Evolutionary conservation across 2,329 filamentous ascomycete genomes (phyloP).

Genomic region (Talaromyces sp.): DNA sequence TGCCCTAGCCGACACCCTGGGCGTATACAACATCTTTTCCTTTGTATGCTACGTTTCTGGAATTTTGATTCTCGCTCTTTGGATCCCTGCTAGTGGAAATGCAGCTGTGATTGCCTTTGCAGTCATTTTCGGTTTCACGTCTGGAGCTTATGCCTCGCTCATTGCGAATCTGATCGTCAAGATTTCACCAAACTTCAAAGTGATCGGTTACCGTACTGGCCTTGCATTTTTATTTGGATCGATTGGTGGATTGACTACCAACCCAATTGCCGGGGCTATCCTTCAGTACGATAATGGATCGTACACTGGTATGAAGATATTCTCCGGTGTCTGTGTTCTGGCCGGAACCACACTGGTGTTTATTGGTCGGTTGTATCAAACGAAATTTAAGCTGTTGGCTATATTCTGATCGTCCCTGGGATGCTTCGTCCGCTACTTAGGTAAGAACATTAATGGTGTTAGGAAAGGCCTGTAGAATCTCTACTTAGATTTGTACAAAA

Average conservation of each 20-base stretch:
- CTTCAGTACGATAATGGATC: slow-evolving; percentile 61
- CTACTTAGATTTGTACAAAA: not conserved
- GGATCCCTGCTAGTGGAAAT: slow-evolving; percentile 51
- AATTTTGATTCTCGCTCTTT: slow-evolving; percentile 51
- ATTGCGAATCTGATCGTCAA: slow-evolving; percentile 64
- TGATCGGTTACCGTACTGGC: slow-evolving; percentile 31
- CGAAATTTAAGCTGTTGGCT: not conserved
- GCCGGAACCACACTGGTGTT: not conserved
- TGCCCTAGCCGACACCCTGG: slow-evolving; percentile 52
- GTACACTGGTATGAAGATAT: slow-evolving; percentile 38
- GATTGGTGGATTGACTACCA: slow-evolving; percentile 13
- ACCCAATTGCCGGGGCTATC: slow-evolving; percentile 49
- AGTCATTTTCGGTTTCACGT: slow-evolving; percentile 64
- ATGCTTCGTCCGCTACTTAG: not conserved
- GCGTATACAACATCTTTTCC: slow-evolving; percentile 55
- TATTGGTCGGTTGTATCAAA: not conserved
- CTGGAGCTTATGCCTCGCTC: slow-evolving; percentile 62
- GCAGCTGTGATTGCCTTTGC: slow-evolving; percentile 61
- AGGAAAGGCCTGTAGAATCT: not conserved
- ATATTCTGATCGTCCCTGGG: not conserved
- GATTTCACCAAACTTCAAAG: slow-evolving; percentile 60
- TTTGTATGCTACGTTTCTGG: slow-evolving; percentile 45
- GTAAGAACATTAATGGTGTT: not conserved
- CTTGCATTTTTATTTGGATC: slow-evolving; percentile 13
- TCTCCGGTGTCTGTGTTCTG: slow-evolving; percentile 6